Evolutionary conservation across 169 alveolate species (phyloP).

Genomic region (Pseudocohnilembus persalinus): DNA sequence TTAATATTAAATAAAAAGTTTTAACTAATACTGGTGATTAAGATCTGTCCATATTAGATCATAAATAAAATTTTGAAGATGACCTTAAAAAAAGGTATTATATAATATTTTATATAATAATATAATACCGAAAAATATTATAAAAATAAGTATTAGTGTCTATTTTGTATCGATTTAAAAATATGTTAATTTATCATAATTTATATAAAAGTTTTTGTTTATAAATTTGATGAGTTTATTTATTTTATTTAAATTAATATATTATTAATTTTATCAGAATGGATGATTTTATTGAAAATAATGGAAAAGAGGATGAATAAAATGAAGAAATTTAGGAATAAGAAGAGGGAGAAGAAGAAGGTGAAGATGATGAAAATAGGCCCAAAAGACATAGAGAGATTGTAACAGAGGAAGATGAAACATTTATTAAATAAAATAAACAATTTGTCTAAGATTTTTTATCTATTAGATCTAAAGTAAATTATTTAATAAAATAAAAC

Average conservation of each 20-base stretch:
- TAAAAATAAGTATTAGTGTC: not conserved
- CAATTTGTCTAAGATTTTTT: slow-evolving; percentile 6
- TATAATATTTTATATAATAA: too few species aligned
- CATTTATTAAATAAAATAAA: slow-evolving; percentile 13
- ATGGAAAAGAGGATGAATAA: not conserved
- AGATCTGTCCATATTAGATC: slow-evolving; percentile 34
- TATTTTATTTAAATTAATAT: slow-evolving; percentile 16
- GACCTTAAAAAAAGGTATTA: slow-evolving; percentile 35
- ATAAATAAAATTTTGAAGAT: slow-evolving; percentile 29
- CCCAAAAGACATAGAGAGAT: slow-evolving; percentile 4
- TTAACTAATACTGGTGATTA: slow-evolving; percentile 27
- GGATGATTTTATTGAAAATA: slow-evolving; percentile 3
- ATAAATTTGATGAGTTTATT: slow-evolving; percentile 35
- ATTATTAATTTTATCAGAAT: not conserved
- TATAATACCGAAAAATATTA: not conserved
- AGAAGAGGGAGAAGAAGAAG: slow-evolving; percentile 12
- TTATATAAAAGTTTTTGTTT: too few species aligned
- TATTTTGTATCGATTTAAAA: too few species aligned
- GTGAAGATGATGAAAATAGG: not conserved
- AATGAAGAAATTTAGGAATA: slow-evolving; percentile 1
- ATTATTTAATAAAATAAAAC: too few species aligned
- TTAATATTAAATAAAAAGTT: slow-evolving; percentile 31
- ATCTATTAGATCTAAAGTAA: slow-evolving; percentile 9
- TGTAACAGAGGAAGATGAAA: slow-evolving; percentile 29
- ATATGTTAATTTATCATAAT: too few species aligned